Evolutionary conservation across 225 moss, liverwort and hornwort species (phyloP).

Genomic region (Polytrichum formosum): DNA sequence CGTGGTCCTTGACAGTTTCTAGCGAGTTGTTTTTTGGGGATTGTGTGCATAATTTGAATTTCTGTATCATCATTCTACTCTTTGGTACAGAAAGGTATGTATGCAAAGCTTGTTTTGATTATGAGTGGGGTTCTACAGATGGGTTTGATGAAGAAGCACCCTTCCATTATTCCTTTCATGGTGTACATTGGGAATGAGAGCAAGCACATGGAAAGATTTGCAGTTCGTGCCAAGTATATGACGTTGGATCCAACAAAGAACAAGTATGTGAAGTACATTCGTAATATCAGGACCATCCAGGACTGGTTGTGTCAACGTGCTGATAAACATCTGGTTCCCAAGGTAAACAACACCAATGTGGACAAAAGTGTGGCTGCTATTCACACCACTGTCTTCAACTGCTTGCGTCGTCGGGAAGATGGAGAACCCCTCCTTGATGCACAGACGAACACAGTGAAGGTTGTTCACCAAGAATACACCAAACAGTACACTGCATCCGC

Average conservation of each 20-base stretch:
- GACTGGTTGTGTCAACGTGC: constrained; percentile 87
- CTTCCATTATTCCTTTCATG: constrained; percentile 96
- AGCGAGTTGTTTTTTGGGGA: too few relatives aligned
- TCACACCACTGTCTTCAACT: constrained; percentile 88
- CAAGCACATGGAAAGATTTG: constrained; percentile 94
- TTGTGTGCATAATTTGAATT: too few relatives aligned
- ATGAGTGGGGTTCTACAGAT: constrained; percentile 44
- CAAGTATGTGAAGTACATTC: constrained; percentile 98
- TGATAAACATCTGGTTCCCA: constrained; percentile 83
- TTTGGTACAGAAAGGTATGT: too few relatives aligned
- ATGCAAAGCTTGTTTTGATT: neutral
- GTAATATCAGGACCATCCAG: constrained; percentile 95
- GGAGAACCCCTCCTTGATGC: constrained; percentile 75
- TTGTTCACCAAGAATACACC: constrained; percentile 79
- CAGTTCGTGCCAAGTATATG: constrained; percentile 98
- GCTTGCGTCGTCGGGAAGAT: constrained; percentile 65
- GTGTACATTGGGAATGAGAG: constrained; percentile 89
- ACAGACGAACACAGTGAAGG: constrained; percentile 67
- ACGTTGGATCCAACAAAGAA: constrained; percentile 94
- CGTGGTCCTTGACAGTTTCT: too few relatives aligned
- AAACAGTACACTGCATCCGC: constrained; percentile 72
- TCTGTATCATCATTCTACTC: too few relatives aligned
- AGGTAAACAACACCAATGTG: constrained; percentile 98
- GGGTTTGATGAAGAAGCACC: constrained; percentile 98
- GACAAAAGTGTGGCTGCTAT: constrained; percentile 98